Base-by-base conservation (phyloP, 495 filamentous ascomycete genomes). In the Penicillium riverlandense region DNA sequence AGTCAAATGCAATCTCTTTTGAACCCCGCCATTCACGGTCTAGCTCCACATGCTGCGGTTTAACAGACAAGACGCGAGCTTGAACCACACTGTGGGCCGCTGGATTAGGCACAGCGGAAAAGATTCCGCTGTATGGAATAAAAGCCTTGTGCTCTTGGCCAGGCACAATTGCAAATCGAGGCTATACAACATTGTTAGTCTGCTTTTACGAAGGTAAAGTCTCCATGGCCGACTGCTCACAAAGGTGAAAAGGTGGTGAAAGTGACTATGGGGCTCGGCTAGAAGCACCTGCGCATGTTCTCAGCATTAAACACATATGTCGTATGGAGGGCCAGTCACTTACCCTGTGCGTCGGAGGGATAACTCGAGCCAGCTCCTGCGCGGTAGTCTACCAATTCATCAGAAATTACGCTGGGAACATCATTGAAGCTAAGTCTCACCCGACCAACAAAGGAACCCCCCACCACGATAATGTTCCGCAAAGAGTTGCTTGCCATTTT, bases 121-220 rank as follows among this genome's bases (percentile, higher is more conserved):
- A 76, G 15, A 72, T 49, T 8, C 55, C 50, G 14, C 50, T 63
- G 53, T 75, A 75, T 0, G 74, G 74, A 38, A 77, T 74, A 51
- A 81, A 79, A 1, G 75, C 76, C 45, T 77, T 79, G 45, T 78
- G 71, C 43, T 77, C 74, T 30, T 77, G 61, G 12, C 62, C 60
- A 0, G 68, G 62, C 13, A 72, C 45, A 11, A 75, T 62, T 9
- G 74, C 67, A 49, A 76, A 77, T 2, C 74, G 71, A 29, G 74
- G 74, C 71, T 76, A 37, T 27, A 31, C 7, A 8, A 8, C 6
- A 36, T 11, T 34, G 33, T 52, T 29, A 44, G 37, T 12, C 27
- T 5, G 10, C 36, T 16, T 28, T 7, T 37, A 38, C 14, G 12
- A 2, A 6, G 10, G 32, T 11, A 12, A 34, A 11, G 3, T 0